Base-by-base conservation (phyloP, 2,329 filamentous ascomycete genomes). In the Aspergillus eucalypticola region DNA sequence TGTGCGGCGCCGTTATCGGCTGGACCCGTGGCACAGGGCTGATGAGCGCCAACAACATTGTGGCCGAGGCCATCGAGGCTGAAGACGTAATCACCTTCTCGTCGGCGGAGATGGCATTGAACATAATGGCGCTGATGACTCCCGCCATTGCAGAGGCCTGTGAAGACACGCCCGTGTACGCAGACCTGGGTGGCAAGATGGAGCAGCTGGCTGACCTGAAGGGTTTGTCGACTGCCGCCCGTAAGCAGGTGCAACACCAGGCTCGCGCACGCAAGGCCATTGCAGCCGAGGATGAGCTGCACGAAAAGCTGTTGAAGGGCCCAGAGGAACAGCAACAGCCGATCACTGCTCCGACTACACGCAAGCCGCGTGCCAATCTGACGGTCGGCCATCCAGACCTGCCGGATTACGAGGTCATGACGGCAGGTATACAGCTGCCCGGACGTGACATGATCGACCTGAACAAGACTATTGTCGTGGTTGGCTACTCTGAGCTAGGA, bases 21-120 rank as follows among this genome's bases (percentile, higher is more conserved):
- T 59, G 58, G 58, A 59, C 58, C 1, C 42, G 58, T 11, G 53
- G 51, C 8, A 59, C 58, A 13, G 52, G 58, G 6, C 25, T 59
- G 17, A 59, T 59, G 58, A 55, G 32, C 15, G 38, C 19, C 32
- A 59, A 59, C 6, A 54, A 59, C 8, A 32, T 59, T 13, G 58
- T 59, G 17, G 58, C 58, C 1, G 52, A 59, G 32, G 54, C 51
- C 7, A 54, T 48, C 13, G 58, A 59, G 35, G 42, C 46, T 2
- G 52, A 48, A 2, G 21, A 42, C 6, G 32, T 59, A 23, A 17
- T 58, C 19, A 59, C 58, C 2, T 59, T 59, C 38, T 59, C 58
- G 19, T 41, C 42, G 35, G 15, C 21, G 5, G 58, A 59, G 19
- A 59, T 59, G 58, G 58, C 50, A 2, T 35, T 41, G 35, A 41